Evolutionary conservation across 2,329 filamentous ascomycete species (phyloP), one percentile per base, ranked within the genome.

Genomic region (Aureobasidium leucospermi): DNA sequence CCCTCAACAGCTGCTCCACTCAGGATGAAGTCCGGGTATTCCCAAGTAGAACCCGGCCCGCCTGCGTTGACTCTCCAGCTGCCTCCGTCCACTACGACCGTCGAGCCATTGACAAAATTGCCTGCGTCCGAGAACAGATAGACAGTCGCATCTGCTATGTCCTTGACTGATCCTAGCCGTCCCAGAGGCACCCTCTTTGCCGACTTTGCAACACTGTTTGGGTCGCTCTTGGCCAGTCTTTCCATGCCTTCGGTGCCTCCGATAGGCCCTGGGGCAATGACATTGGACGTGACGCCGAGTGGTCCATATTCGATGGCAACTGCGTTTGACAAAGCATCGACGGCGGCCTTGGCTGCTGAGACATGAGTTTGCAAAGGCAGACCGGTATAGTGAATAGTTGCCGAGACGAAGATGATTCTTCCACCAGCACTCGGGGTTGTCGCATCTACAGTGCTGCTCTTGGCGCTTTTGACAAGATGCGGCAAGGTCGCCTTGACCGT

Each of bases 131-230:
- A 89, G 70, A 96, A 94, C 59, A 97, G 73, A 67, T 86, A 99
- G 0, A 97, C 83, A 0, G 93, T 96, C 1, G 93, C 89, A 73
- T 99, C 93, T 0, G 91, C 88, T 67, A 99, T 91, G 69, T 99
- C 93, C 64, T 87, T 88, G 29, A 96, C 84, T 0, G 83, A 83
- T 6, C 93, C 94, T 73, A 85, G 85, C 60, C 92, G 81, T 1
- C 90, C 90, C 2, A 86, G 75, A 0, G 94, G 94, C 39, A 96
- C 81, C 2, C 66, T 63, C 56, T 65, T 71, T 29, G 64, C 65
- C 59, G 69, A 73, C 38, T 62, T 65, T 23, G 66, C 67, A 34
- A 65, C 67, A 6, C 67, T 68, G 23, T 69, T 68, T 31, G 65
- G 64, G 7, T 72, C 71, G 28, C 67, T 67, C 59, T 70, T 74